Conservation (phyloP, 2,329 filamentous ascomycete genomes). For the Pestalotiopsis sp. region DNA sequence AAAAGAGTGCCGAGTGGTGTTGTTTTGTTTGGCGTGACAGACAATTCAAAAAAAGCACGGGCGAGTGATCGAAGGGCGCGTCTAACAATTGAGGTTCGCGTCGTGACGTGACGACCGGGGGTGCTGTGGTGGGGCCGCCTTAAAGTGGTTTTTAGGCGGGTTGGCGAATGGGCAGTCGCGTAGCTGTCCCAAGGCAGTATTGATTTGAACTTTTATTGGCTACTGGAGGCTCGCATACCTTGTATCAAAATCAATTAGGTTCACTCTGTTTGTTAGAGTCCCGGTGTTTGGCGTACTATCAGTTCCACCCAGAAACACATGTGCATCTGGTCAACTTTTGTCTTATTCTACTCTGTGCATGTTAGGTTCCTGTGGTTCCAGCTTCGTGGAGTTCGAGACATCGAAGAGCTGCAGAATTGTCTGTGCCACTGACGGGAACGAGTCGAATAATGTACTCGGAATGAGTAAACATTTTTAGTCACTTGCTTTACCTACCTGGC, state of each 20-base stretch:
- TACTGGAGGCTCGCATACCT: not conserved
- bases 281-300: no score
- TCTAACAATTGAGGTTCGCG: slow-evolving; percentile 7
- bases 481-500: no score
- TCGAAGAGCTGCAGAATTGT: no score
- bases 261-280: not conserved
- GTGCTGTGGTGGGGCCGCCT: not conserved
- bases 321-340: no score
- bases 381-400: no score
- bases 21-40: not conserved
- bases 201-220: not conserved
- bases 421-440: no score
- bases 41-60: not conserved
- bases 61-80: slow-evolving; percentile 3
- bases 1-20: not conserved
- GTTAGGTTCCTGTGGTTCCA: no score
- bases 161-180: not conserved
- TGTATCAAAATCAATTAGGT: not conserved
- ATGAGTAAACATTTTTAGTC: no score
- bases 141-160: slow-evolving; percentile 6
- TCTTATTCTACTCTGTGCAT: no score
- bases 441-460: no score
- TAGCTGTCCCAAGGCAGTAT: not conserved
- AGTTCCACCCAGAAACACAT: no score
- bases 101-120: slow-evolving; percentile 9